Evolutionary conservation across 495 filamentous ascomycete species (phyloP).

Genomic region (Daldinia vernicosa): DNA sequence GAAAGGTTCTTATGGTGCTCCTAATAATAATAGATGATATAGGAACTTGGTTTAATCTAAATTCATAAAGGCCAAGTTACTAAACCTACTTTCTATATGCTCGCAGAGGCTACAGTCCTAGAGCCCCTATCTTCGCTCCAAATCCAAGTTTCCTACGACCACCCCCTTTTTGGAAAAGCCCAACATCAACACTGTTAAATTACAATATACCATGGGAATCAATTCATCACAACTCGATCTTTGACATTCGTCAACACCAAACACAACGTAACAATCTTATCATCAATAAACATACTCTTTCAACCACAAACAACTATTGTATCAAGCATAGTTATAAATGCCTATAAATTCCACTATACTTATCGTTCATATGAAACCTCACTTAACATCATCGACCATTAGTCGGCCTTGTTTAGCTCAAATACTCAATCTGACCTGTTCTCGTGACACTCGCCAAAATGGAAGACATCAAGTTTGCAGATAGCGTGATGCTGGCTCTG

Average conservation of each 20-base stretch:
- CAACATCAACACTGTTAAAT: background rate
- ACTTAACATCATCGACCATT: too few species aligned
- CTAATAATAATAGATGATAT: background rate
- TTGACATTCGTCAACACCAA: background rate
- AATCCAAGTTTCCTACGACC: background rate
- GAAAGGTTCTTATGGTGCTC: too few species aligned
- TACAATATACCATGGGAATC: background rate
- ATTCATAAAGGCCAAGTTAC: too few species aligned
- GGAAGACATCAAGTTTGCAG: too few species aligned
- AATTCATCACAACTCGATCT: background rate
- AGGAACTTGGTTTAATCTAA: background rate
- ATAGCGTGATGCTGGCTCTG: too few species aligned
- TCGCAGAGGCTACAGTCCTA: too few species aligned
- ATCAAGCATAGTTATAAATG: too few species aligned
- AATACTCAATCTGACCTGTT: too few species aligned
- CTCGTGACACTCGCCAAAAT: too few species aligned
- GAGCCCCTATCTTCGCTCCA: background rate
- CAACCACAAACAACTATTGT: background rate
- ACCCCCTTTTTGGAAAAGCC: background rate
- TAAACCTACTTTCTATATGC: background rate
- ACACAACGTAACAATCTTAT: background rate
- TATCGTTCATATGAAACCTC: too few species aligned
- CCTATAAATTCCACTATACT: too few species aligned
- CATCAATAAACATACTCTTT: background rate
- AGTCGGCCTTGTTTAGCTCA: too few species aligned